Evolutionary conservation across 1,139 yeast genomes (phyloP), one percentile per base, ranked within the genome.

Genomic region (Pneumocystis jirovecii): DNA sequence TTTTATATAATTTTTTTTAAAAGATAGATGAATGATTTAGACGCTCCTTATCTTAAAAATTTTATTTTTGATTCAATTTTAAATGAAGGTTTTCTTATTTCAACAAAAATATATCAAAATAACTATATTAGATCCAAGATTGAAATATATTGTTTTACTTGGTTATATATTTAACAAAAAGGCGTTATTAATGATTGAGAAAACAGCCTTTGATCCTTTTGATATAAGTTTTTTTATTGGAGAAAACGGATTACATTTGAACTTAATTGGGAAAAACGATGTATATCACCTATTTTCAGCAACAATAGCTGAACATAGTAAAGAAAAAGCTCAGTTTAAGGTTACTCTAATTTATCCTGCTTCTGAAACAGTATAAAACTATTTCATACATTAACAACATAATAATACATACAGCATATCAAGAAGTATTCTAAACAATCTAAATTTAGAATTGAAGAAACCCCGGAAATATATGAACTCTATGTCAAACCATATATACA

Each of bases 321-420:
- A 68, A 70, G 0, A 70, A 12, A 50, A 71, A 12, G 90, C 96
- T 0, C 81, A 85, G 0, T 86, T 86, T 15, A 91, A 91, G 72
- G 73, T 89, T 66, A 89, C 86, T 70, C 70, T 93, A 68, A 85
- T 93, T 25, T 89, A 83, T 73, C 99, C 99, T 0, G 97, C 98
- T 0, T 86, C 96, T 0, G 86, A 84, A 65, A 82, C 65, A 6
- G 70, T 68, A 63, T 19, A 56, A 19, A 10, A 29, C 21, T 12
- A 5, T 7, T 59, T 29, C 1, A 2, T n/a, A 3, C 10, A 37
- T 15, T 10, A 19, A 12, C 10, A 19, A 50, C 19, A 21, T 15
- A 8, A 21, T 12, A 39, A 39, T 34, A n/a, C 7, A 8, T 61
- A 15, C 42, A 86, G 10, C 98, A 93, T 73, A 85, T 93, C 66